These are phyloP conservation scores for Leishmania mexicana DNA, from an alignment of 208 protist genomes.

Conservation along the genomic window DNA sequence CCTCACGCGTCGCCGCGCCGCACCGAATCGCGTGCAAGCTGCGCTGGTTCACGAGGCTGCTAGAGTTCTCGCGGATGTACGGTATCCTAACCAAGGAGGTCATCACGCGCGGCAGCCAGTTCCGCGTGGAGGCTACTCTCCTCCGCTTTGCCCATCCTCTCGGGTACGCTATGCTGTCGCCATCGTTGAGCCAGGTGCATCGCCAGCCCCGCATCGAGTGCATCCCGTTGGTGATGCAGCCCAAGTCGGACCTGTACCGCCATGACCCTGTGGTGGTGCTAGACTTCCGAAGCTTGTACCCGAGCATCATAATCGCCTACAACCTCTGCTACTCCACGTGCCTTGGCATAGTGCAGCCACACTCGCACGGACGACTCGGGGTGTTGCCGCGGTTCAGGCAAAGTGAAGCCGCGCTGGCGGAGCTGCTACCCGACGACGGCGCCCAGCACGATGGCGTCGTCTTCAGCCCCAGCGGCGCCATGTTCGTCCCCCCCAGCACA, in stretches of 20 bases:
- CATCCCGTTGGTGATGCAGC: conserved; percentile 86
- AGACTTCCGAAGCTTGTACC: conserved; percentile 99
- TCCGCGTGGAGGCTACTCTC: conserved; percentile 85
- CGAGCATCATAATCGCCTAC: conserved; percentile 99
- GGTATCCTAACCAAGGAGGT: conserved; percentile 81
- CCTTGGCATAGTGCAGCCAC: conserved; percentile 61
- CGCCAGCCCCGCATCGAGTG: conserved; percentile 73
- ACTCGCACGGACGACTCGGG: conserved; percentile 53
- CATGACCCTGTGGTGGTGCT: conserved; percentile 97
- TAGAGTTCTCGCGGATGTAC: conserved; percentile 80
- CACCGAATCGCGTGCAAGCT: conserved; percentile 67
- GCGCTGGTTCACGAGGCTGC: conserved; percentile 57
- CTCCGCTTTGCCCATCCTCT: conserved; percentile 67
- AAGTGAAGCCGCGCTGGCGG: conserved; percentile 53
- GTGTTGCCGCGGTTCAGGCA: conserved; percentile 61
- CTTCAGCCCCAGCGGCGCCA: conserved; percentile 75
- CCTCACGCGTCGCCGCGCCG: conserved; percentile 38
- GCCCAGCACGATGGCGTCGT: conserved; percentile 50
- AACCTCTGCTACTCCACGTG: conserved; percentile 99
- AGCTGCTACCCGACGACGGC: conserved; percentile 70
- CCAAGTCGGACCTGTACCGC: conserved; percentile 64
- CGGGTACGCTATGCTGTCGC: conserved; percentile 74
- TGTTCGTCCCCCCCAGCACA: conserved; percentile 63
- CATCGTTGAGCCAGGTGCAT: conserved; percentile 56
- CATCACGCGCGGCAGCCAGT: conserved; percentile 83